phyloP scores from a whole-genome alignment of 2,329 filamentous ascomycete genomes.

The Acrocalymma vagum region DNA sequence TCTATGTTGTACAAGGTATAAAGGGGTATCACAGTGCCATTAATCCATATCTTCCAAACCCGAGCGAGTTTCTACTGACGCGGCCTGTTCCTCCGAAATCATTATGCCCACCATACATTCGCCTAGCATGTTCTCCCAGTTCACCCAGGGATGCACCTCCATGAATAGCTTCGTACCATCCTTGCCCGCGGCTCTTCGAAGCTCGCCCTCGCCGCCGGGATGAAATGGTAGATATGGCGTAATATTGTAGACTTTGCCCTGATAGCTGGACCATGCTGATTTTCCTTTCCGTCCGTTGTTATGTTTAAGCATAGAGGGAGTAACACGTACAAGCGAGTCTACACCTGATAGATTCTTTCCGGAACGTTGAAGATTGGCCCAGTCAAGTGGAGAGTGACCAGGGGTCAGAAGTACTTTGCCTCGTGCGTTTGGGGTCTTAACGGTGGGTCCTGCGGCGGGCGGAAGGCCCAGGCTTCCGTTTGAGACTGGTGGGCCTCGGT shows the following conservation, averaged over 20 bases:
- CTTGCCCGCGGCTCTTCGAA: slow-evolving; percentile 80
- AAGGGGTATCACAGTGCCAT: too few relatives aligned
- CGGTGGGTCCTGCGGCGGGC: slow-evolving; percentile 34
- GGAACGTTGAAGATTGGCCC: slow-evolving; percentile 86
- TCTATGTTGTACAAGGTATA: slow-evolving; percentile 26
- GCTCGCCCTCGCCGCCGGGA: slow-evolving; percentile 82
- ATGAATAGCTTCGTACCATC: slow-evolving; percentile 71
- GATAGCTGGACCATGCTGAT: slow-evolving; percentile 90
- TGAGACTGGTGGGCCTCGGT: slow-evolving; percentile 50
- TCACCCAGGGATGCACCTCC: slow-evolving; percentile 73
- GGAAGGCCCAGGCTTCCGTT: slow-evolving; percentile 49
- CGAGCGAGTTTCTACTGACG: slow-evolving; percentile 26
- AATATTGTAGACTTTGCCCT: slow-evolving; percentile 94
- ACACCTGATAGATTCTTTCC: slow-evolving; percentile 61
- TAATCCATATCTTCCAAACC: slow-evolving; percentile 69
- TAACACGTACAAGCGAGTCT: slow-evolving; percentile 72
- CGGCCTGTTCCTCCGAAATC: slow-evolving; percentile 63
- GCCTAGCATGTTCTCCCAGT: slow-evolving; percentile 72
- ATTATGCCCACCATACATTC: slow-evolving; percentile 69
- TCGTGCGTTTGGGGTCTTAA: slow-evolving; percentile 52
- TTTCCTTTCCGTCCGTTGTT: slow-evolving; percentile 84
- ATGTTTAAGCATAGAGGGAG: slow-evolving; percentile 78
- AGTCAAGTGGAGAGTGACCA: slow-evolving; percentile 94
- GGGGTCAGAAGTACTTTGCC: slow-evolving; percentile 83
- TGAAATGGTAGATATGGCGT: slow-evolving; percentile 90